phyloP scores from a whole-genome alignment of 2,329 filamentous ascomycete genomes.

The Lasiodiplodia hormozganensis region DNA sequence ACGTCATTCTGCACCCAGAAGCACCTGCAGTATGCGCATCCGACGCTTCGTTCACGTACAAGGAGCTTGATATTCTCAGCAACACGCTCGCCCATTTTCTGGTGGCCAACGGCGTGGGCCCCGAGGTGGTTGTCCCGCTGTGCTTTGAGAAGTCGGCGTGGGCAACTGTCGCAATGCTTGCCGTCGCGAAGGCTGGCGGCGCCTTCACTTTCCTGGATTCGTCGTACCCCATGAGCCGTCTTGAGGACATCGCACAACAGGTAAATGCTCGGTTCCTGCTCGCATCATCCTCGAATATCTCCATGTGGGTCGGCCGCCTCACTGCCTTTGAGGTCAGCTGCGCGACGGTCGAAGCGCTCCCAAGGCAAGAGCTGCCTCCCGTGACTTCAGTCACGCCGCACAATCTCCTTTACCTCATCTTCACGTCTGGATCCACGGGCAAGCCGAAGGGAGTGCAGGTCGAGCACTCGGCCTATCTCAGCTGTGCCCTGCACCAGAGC shows the following conservation, averaged over 20 bases:
- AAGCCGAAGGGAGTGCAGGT: conserved; percentile 82
- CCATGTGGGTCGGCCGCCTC: conserved; percentile 37
- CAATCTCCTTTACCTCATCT: conserved; percentile 66
- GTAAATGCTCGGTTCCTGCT: conserved; percentile 9
- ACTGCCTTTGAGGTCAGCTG: conserved; percentile 11
- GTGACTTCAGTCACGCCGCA: conserved; percentile 30
- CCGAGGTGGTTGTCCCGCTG: conserved; percentile 44
- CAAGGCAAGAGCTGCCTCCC: conserved; percentile 47
- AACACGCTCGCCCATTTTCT: conserved; percentile 42
- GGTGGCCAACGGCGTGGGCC: conserved; percentile 40
- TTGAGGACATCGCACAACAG: conserved; percentile 8
- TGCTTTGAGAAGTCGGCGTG: conserved; percentile 49
- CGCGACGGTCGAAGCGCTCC: background rate
- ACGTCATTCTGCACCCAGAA: conserved; percentile 32
- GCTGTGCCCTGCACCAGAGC: conserved; percentile 54
- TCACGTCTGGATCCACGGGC: conserved; percentile 96
- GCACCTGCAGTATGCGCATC: conserved; percentile 42
- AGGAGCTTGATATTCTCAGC: conserved; percentile 38
- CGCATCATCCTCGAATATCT: conserved; percentile 49
- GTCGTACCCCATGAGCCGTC: conserved; percentile 2
- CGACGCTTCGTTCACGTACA: conserved; percentile 44
- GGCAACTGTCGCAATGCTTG: conserved; percentile 45
- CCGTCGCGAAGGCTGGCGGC: conserved; percentile 45
- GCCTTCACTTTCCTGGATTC: conserved; percentile 2
- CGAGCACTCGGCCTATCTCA: conserved; percentile 36